phyloP scores from a whole-genome alignment of 345 rosid genomes.

The Trapa incisa region DNA sequence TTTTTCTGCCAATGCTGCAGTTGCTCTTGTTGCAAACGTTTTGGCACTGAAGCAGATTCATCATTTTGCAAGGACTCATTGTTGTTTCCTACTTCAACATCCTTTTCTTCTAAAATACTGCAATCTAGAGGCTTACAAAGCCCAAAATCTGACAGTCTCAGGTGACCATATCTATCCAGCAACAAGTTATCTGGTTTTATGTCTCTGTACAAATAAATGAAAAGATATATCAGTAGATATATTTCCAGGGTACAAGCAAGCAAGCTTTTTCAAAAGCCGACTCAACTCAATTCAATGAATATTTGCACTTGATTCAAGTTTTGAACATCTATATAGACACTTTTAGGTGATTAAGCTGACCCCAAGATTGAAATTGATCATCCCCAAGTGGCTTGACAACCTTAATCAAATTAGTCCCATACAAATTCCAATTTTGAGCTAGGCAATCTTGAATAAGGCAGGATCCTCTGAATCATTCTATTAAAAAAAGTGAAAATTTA shows the following conservation, averaged over 20 bases:
- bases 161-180: slow-evolving; percentile 85
- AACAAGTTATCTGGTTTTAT: slow-evolving; percentile 57
- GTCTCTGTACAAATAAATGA: slow-evolving; percentile 3
- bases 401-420: neutral
- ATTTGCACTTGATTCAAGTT: neutral
- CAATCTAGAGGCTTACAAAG: slow-evolving; percentile 94
- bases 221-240: neutral
- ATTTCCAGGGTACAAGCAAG: neutral
- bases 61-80: slow-evolving; percentile 70
- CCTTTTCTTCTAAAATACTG: slow-evolving; percentile 87
- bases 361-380: neutral
- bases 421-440: too few species aligned
- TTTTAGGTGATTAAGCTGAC: neutral
- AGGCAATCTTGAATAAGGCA: too few species aligned
- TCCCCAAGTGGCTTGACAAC: neutral
- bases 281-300: too few species aligned
- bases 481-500: neutral
- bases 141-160: slow-evolving; percentile 96
- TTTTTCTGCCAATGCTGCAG: slow-evolving; percentile 80
- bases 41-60: slow-evolving; percentile 55
- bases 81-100: slow-evolving; percentile 50
- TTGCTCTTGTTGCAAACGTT: slow-evolving; percentile 77
- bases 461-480: neutral
- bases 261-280: neutral
- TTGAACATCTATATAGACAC: neutral